Evolutionary conservation across 768 basidiomycete genomes (phyloP).

Genomic region (Pulveroboletus sp.): DNA sequence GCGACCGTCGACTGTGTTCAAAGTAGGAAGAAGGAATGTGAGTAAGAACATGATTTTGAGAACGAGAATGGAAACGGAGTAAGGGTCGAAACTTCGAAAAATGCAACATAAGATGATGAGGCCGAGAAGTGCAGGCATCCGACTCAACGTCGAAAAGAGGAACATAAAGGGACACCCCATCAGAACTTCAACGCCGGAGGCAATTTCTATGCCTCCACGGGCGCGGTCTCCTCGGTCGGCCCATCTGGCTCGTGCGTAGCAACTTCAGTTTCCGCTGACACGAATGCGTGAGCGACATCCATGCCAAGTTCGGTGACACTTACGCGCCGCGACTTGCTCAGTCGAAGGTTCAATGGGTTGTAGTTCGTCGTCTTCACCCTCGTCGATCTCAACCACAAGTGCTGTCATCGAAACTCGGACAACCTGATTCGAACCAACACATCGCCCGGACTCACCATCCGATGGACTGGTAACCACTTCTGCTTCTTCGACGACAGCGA

Average conservation of each 20-base stretch:
- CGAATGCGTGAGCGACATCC: background rate
- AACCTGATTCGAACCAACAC: background rate
- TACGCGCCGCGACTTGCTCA: conserved; percentile 3
- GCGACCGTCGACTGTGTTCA: no score
- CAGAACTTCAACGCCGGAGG: background rate
- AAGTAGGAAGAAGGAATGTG: conserved; percentile 10
- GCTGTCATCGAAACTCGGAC: background rate
- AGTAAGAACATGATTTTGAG: background rate
- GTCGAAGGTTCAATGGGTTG: background rate
- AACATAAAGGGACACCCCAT: background rate
- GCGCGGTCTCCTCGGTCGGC: background rate
- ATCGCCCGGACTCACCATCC: background rate
- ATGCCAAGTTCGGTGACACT: conserved; percentile 4
- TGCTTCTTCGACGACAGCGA: no score
- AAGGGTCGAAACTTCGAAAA: conserved; percentile 6
- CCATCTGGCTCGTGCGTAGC: background rate
- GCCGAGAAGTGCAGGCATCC: background rate
- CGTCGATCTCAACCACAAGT: background rate
- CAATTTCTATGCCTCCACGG: conserved; percentile 1
- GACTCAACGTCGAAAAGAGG: no score
- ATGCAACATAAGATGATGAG: background rate
- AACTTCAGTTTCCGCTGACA: background rate
- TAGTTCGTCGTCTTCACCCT: background rate
- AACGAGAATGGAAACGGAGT: background rate
- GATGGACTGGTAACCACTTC: no score